Conservation (phyloP, 768 basidiomycete genomes). For the Tricholoma flavovirens region DNA sequence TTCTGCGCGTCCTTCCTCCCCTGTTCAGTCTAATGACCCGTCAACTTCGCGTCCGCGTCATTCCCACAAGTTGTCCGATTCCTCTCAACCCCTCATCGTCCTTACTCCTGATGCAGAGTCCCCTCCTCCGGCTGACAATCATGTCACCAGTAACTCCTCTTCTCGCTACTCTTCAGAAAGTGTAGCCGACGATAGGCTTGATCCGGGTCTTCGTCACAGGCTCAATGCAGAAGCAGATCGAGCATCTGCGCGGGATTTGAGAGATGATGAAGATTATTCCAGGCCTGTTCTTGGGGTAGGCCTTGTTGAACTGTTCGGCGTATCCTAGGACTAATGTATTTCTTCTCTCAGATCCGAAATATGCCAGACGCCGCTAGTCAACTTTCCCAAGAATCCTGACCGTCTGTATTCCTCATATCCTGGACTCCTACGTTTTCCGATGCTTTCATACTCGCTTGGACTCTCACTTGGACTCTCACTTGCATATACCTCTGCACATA, state of each 20-base stretch:
- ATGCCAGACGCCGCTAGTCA: conserved; percentile 39
- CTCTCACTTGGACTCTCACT: neutral
- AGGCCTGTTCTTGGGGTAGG: conserved; percentile 50
- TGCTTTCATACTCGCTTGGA: neutral
- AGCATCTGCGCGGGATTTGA: conserved; percentile 26
- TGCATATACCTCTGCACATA: neutral
- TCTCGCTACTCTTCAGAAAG: conserved; percentile 31
- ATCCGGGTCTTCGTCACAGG: conserved; percentile 38
- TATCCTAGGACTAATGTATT: neutral
- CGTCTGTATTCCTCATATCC: neutral
- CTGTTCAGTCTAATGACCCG: conserved; percentile 17
- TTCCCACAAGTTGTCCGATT: conserved; percentile 23
- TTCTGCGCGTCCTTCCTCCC: conserved; percentile 15
- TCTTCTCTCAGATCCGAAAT: conserved; percentile 45
- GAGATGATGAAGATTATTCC: conserved; percentile 54
- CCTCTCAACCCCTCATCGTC: conserved; percentile 10
- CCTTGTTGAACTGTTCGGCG: conserved; percentile 4
- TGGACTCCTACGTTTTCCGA: neutral
- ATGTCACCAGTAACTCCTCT: conserved; percentile 18
- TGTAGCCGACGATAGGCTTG: conserved; percentile 36
- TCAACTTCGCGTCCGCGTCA: conserved; percentile 32
- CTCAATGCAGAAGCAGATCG: conserved; percentile 23
- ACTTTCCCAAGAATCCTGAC: conserved; percentile 22
- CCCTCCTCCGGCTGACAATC: conserved; percentile 9
- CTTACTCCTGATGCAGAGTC: conserved; percentile 8